Evolutionary conservation across 2,329 filamentous ascomycete species (phyloP).

Genomic region (Fusarium penzigii): DNA sequence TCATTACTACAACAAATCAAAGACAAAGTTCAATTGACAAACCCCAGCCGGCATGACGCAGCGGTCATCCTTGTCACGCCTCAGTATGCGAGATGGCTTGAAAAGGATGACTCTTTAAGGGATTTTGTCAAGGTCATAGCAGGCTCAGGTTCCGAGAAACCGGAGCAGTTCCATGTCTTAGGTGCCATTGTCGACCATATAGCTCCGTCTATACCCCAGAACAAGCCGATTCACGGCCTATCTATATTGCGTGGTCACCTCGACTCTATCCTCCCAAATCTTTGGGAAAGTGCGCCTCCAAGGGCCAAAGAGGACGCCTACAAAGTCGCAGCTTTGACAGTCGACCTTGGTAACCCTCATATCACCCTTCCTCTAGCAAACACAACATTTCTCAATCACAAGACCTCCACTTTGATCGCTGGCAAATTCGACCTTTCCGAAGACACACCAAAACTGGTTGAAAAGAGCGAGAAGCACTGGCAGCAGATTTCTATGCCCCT

Average conservation of each 20-base stretch:
- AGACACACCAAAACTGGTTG: conserved; percentile 21
- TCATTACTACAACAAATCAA: conserved; percentile 19
- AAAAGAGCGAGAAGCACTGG: conserved; percentile 38
- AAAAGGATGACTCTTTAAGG: conserved; percentile 44
- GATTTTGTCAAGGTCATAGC: conserved; percentile 48
- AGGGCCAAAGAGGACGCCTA: conserved; percentile 34
- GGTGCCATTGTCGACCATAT: conserved; percentile 59
- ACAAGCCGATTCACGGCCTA: conserved; percentile 44
- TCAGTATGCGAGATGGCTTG: conserved; percentile 48
- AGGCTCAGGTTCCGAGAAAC: conserved; percentile 44
- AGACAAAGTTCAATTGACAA: conserved; percentile 27
- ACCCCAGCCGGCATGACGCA: conserved; percentile 37
- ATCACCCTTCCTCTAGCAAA: conserved; percentile 70
- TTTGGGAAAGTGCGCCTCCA: conserved; percentile 42
- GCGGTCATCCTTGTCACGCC: conserved; percentile 53
- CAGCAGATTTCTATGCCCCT: conserved; percentile 38
- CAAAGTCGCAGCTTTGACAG: conserved; percentile 42
- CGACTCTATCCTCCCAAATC: conserved; percentile 43
- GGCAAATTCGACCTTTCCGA: conserved; percentile 31
- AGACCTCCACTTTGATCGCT: conserved; percentile 57
- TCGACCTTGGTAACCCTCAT: conserved; percentile 39
- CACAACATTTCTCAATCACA: conserved; percentile 74
- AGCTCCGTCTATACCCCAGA: conserved; percentile 35
- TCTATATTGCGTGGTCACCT: conserved; percentile 51
- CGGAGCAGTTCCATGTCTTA: conserved; percentile 47